A percentile compares a stretch with the other conserved stretches of the same genome.
phyloP scores from a whole-genome alignment of 192 early-diverging fungal species.

The Endogone sp. region DNA sequence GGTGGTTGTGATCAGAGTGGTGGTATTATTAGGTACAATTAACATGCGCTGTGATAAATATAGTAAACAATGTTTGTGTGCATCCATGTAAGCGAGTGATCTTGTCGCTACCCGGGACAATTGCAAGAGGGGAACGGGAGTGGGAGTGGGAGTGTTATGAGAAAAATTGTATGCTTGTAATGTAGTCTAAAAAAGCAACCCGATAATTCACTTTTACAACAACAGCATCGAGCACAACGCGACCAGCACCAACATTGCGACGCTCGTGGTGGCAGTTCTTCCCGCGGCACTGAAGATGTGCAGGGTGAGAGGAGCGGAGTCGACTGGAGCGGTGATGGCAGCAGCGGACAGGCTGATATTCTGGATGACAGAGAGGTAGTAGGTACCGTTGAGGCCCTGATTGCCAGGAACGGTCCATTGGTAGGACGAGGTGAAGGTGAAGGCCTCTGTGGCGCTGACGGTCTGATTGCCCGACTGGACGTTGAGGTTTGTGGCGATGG shows the following conservation, averaged over 20 bases:
- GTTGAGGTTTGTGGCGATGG: background rate
- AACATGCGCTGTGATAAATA: too few relatives aligned
- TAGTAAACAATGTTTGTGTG: too few relatives aligned
- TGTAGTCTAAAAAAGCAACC: background rate
- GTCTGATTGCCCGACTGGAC: background rate
- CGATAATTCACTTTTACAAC: background rate
- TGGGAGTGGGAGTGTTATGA: background rate
- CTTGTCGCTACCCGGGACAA: too few relatives aligned
- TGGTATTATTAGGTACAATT: too few relatives aligned
- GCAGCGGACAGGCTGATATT: background rate
- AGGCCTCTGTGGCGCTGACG: background rate
- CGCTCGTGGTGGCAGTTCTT: background rate
- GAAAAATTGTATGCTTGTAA: too few relatives aligned
- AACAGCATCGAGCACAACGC: background rate
- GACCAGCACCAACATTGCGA: background rate
- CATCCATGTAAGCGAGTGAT: too few relatives aligned
- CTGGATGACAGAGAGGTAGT: background rate
- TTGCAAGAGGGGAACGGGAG: background rate
- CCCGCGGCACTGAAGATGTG: background rate
- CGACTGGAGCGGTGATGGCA: background rate
- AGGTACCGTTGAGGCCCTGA: background rate
- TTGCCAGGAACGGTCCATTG: background rate
- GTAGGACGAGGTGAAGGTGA: background rate
- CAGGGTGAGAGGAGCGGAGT: background rate
- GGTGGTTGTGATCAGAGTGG: too few relatives aligned